Evolutionary conservation across 176 grass and related monocot species (phyloP), one percentile per base, ranked within the genome.

Genomic region (Carex littledalei): DNA sequence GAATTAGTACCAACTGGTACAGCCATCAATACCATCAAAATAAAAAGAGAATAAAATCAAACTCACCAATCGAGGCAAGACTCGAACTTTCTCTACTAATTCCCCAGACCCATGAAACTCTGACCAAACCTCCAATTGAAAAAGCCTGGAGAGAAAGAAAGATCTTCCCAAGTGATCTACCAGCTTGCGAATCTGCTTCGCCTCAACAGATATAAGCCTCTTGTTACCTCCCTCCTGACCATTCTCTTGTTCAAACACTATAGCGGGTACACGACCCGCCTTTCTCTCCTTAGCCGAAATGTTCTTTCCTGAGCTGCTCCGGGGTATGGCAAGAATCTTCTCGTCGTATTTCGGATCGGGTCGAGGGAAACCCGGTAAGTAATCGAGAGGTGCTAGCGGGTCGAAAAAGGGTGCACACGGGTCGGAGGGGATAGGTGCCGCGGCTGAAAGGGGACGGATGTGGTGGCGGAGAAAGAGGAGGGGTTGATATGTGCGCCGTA

Each of bases 121-220:
- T 0, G 96, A 92, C 87, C 91, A 93, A 57, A 99, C 96, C 88
- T 99, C 78, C 22, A 99, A 89, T 16, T 88, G 66, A 73, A 99
- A 99, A 55, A 99, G 91, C 12, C 91, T 86, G 76, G 93, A 92
- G 77, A 95, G 93, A 84, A 99, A 95, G 87, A 95, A 99, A n/a
- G 93, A 92, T 2, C 85, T 84, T 3, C 96, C 93, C 78, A 99
- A 85, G 79, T 95, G 96, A 87, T 95, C 93, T 24, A 99, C 93
- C 56, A 99, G 87, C 86, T 99, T 99, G 59, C 93, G 90, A 87
- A 99, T 94, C 96, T 95, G 96, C 87, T 99, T 99, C 17, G 86
- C 37, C 72, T 72, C 88, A 53, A 95, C 96, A 47, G 93, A 95
- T 34, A 99, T 86, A 7, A 99, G 93, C 43, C 88, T 93, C 90